Evolutionary conservation across 73 alveolate species (phyloP).

Genomic region (Blepharisma japonicum): DNA sequence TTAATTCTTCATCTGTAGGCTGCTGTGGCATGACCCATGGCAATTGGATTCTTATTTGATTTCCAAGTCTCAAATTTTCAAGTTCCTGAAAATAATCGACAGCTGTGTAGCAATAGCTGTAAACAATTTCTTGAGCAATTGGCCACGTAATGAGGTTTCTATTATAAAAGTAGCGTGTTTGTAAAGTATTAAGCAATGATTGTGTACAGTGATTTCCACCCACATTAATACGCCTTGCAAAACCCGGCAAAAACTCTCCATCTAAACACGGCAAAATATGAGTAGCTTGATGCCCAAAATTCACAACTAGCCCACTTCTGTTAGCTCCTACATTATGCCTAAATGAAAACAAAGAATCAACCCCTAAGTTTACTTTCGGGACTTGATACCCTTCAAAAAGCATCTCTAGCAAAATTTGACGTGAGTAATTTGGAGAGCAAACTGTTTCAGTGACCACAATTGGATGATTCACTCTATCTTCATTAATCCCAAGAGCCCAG

Average conservation of each 20-base stretch:
- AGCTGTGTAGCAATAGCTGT: slow-evolving; percentile 79
- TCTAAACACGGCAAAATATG: slow-evolving; percentile 79
- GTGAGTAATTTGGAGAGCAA: slow-evolving; percentile 81
- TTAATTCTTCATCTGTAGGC: slow-evolving; percentile 18
- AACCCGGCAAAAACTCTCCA: slow-evolving; percentile 54
- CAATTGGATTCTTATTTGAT: neutral
- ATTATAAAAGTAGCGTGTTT: slow-evolving; percentile 74
- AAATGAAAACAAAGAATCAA: slow-evolving; percentile 73
- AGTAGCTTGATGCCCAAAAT: slow-evolving; percentile 74
- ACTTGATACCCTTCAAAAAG: slow-evolving; percentile 86
- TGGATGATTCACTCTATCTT: slow-evolving; percentile 75
- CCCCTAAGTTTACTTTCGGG: slow-evolving; percentile 76
- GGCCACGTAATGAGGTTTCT: slow-evolving; percentile 68
- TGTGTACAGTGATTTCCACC: slow-evolving; percentile 84
- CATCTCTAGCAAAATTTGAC: slow-evolving; percentile 75
- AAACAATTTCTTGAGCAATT: slow-evolving; percentile 75
- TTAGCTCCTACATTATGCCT: slow-evolving; percentile 35
- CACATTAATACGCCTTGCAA: slow-evolving; percentile 69
- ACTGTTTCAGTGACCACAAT: slow-evolving; percentile 83
- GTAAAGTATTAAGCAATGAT: slow-evolving; percentile 65
- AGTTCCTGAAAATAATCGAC: slow-evolving; percentile 63
- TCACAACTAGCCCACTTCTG: slow-evolving; percentile 64
- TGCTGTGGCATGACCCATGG: slow-evolving; percentile 27
- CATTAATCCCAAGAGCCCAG: slow-evolving; percentile 75
- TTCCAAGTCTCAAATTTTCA: neutral